Percentiles rank a stretch among this genome's conserved stretches.
Evolutionary conservation across 371 early-diverging fungal genomes (phyloP).

Genomic region (Circinella umbellata): DNA sequence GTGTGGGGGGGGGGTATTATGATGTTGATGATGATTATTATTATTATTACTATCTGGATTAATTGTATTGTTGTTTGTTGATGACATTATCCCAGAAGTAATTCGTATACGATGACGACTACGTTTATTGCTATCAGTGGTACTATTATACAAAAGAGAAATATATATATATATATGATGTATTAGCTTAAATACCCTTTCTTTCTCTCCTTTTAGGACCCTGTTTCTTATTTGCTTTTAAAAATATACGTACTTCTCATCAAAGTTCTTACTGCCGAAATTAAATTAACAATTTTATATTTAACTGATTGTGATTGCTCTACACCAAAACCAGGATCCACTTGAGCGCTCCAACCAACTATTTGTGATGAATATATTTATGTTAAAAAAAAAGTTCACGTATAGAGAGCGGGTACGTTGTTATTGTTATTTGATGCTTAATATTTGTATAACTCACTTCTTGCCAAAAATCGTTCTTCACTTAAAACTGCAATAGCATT

Average conservation of each 20-base stretch:
- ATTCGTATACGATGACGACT: constrained; percentile 84
- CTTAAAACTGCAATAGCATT: constrained; percentile 93
- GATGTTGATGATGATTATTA: background rate
- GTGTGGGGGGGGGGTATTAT: constrained; percentile 11
- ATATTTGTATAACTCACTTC: constrained; percentile 66
- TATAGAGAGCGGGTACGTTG: no score
- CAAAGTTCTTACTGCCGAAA: constrained; percentile 90
- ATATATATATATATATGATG: background rate
- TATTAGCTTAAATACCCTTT: background rate
- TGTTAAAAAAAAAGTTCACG: no score
- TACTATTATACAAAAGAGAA: constrained; percentile 49
- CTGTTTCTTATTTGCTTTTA: background rate
- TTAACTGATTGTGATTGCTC: constrained; percentile 75
- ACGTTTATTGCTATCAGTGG: constrained; percentile 86
- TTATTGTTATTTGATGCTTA: no score
- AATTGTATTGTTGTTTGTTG: background rate
- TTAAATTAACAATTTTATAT: constrained; percentile 82
- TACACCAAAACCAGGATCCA: constrained; percentile 71
- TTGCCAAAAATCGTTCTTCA: constrained; percentile 93
- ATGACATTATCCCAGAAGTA: constrained; percentile 72
- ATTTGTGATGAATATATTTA: background rate
- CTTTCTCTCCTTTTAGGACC: background rate
- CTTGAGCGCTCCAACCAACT: constrained; percentile 74
- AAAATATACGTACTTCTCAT: constrained; percentile 76
- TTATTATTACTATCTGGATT: no score